These are phyloP conservation scores for Sclerotinia borealis DNA, from an alignment of 2,329 filamentous ascomycete species.

Conservation along the genomic window DNA sequence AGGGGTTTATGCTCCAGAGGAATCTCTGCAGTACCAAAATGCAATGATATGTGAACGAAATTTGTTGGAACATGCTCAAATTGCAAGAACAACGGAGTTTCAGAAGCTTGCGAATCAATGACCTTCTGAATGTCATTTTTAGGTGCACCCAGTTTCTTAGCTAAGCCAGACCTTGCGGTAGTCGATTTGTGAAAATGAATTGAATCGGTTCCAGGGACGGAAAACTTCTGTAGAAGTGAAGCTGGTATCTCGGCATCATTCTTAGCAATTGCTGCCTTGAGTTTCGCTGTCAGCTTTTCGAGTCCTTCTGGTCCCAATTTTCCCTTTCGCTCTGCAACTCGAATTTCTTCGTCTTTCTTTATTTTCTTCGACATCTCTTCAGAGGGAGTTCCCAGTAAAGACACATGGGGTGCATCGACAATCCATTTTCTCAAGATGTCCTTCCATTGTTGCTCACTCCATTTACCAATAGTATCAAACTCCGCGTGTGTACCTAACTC, in stretches of 20 bases:
- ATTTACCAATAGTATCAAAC: constrained; percentile 66
- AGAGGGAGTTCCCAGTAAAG: constrained; percentile 83
- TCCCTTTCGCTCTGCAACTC: constrained; percentile 72
- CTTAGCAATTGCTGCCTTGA: constrained; percentile 78
- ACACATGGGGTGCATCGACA: constrained; percentile 77
- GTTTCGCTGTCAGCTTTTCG: constrained; percentile 63
- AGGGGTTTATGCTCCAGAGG: constrained; percentile 81
- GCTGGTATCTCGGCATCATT: constrained; percentile 84
- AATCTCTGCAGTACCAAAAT: constrained; percentile 71
- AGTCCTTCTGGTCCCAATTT: constrained; percentile 78
- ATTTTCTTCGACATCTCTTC: constrained; percentile 70
- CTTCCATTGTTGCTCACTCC: constrained; percentile 81
- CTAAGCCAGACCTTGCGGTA: constrained; percentile 76
- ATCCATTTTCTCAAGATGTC: constrained; percentile 79
- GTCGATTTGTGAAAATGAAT: constrained; percentile 91
- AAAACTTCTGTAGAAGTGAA: constrained; percentile 73
- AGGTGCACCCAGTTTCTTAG: constrained; percentile 60
- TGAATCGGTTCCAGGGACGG: constrained; percentile 77
- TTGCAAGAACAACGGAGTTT: constrained; percentile 83
- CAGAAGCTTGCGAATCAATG: constrained; percentile 61
- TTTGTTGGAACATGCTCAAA: constrained; percentile 92
- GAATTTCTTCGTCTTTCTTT: constrained; percentile 72
- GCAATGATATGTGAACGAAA: constrained; percentile 79
- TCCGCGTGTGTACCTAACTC: constrained; percentile 51
- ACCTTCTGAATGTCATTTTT: constrained; percentile 67